A percentile compares a stretch with the other conserved stretches of the same genome.
phyloP scores from a whole-genome alignment of 352 stramenopile species.

The Phytophthora sp. region DNA sequence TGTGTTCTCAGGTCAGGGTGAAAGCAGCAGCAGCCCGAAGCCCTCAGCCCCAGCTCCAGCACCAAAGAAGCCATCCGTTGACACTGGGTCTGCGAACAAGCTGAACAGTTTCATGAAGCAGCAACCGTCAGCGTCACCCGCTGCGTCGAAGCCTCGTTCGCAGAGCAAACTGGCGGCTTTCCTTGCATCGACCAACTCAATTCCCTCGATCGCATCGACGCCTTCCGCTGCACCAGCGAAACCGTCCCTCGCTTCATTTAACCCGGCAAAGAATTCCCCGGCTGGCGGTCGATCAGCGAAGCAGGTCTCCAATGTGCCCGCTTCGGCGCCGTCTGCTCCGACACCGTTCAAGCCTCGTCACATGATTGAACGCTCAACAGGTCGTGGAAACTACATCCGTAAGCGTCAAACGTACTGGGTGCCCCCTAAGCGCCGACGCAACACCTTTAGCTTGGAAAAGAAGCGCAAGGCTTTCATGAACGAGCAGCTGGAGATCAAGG shows the following conservation, averaged over 20 bases:
- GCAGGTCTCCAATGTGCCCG: slow-evolving; percentile 10
- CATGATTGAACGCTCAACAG: slow-evolving; percentile 66
- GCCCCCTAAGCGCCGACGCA: slow-evolving; percentile 42
- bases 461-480: slow-evolving; percentile 87
- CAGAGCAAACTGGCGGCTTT: slow-evolving; percentile 86
- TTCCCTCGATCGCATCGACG: slow-evolving; percentile 22
- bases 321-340: not conserved
- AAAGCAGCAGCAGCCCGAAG: slow-evolving; percentile 31
- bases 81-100: slow-evolving; percentile 52
- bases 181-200: slow-evolving; percentile 59
- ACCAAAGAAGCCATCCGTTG: slow-evolving; percentile 25
- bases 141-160: slow-evolving; percentile 50
- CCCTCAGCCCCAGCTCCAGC: slow-evolving; percentile 12
- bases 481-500: slow-evolving; percentile 80
- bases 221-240: slow-evolving; percentile 19
- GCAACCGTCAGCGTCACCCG: slow-evolving; percentile 45
- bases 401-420: slow-evolving; percentile 81
- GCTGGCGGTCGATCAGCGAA: slow-evolving; percentile 15
- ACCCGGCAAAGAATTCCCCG: slow-evolving; percentile 25
- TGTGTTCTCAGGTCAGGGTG: slow-evolving; percentile 54
- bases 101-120: slow-evolving; percentile 84
- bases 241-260: slow-evolving; percentile 41
- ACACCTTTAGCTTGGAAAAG: slow-evolving; percentile 81
- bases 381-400: slow-evolving; percentile 70
- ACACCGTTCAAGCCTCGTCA: slow-evolving; percentile 49